A percentile compares a stretch with the other conserved stretches of the same genome.
phyloP scores from a whole-genome alignment of 345 rosid species.

The Euphorbia lathyris region DNA sequence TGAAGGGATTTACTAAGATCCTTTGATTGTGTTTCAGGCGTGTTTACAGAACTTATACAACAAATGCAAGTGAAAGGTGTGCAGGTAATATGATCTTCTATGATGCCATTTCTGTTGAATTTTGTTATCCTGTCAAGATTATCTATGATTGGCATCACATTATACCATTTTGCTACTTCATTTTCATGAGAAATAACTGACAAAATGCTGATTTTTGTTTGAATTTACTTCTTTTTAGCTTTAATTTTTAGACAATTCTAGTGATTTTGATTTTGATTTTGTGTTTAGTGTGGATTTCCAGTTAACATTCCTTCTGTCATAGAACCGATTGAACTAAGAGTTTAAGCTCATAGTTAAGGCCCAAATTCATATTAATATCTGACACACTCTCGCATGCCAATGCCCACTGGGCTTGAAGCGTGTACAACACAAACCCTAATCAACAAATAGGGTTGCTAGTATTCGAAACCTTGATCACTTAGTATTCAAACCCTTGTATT shows the following conservation, averaged over 20 bases:
- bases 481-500: no score
- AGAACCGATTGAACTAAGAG: no score
- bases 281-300: not conserved
- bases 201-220: not conserved
- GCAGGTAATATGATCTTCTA: constrained; percentile 51
- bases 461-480: no score
- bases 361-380: no score
- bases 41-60: constrained; percentile 95
- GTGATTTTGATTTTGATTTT: not conserved
- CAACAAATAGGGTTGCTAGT: no score
- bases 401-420: no score
- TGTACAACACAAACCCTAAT: no score
- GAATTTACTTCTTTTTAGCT: no score
- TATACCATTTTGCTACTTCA: not conserved
- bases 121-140: not conserved
- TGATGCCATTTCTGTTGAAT: not conserved
- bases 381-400: no score
- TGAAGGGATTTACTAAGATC: not conserved
- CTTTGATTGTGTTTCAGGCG: constrained; percentile 52
- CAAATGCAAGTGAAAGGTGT: constrained; percentile 98
- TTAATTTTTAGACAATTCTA: no score
- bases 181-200: not conserved
- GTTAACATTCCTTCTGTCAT: no score
- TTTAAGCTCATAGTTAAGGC: no score
- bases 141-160: not conserved